phyloP scores from a whole-genome alignment of 2,329 filamentous ascomycete species.

The Cladosporium sp. region DNA sequence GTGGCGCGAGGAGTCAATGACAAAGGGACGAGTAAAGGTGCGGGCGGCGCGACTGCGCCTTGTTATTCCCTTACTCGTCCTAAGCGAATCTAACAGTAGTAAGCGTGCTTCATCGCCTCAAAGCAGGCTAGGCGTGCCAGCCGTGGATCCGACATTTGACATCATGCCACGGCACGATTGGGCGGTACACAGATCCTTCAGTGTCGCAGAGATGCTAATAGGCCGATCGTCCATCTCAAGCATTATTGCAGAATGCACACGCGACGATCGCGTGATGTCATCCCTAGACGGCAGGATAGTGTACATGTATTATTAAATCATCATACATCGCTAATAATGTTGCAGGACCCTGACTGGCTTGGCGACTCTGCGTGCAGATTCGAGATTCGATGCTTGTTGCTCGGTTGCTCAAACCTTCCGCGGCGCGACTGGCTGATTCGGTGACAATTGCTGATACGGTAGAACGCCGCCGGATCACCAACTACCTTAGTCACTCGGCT shows the following conservation, averaged over 20 bases:
- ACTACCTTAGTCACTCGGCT: too few species aligned
- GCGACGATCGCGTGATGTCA: too few species aligned
- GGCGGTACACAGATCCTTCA: not conserved
- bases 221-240: not conserved
- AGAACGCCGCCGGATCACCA: too few species aligned
- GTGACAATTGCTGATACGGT: too few species aligned
- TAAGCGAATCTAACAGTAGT: not conserved
- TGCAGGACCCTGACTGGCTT: too few species aligned
- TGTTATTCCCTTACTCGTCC: not conserved
- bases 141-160: constrained; percentile 2
- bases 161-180: not conserved
- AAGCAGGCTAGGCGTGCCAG: not conserved
- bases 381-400: too few species aligned
- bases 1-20: not conserved
- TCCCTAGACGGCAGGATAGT: not conserved
- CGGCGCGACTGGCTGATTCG: too few species aligned
- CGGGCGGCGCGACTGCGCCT: not conserved
- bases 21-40: not conserved
- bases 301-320: too few species aligned
- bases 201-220: too few species aligned
- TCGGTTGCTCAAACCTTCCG: too few species aligned
- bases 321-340: too few species aligned
- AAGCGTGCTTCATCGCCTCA: not conserved
- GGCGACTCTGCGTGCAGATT: too few species aligned
- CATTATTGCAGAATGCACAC: not conserved